Base-by-base conservation (phyloP, 2,329 filamentous ascomycete genomes). In the Atkinsonella texensis region DNA sequence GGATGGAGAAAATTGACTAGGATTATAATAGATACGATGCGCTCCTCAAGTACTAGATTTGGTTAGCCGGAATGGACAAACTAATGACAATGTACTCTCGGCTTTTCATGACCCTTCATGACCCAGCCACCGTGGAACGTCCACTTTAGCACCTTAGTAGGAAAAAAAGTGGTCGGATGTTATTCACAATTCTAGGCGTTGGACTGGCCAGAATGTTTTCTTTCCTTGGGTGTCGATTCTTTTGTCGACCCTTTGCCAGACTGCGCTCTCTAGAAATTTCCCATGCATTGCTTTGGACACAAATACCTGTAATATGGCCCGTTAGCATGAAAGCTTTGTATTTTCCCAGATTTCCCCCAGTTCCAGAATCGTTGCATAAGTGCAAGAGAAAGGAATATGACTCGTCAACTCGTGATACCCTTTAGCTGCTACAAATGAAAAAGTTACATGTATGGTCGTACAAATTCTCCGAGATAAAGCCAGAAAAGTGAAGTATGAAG, bases 351-450 rank as follows among this genome's bases (percentile, higher is more conserved):
- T 35, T 13, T 15, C 35, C 35, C 9, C 28, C 18, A 35, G 13
- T 40, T 46, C 20, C 42, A 41, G 33, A 11, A 31, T 33, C 2
- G 18, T 46, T 31, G 33, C 13, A 45, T n/a, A 31, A n/a, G 23
- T 17, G 13, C 23, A 46, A 48, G 32, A 47, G 6, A 13, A 32
- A 38, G 18, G 18, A 38, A 49, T 45, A 49, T 49, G 46, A 52
- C 40, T 49, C 50, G 50, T 52, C 50, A 52, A 33, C 5, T 46
- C 50, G 50, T 52, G 18, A 40, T 45, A 12, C 13, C 23, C 45
- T 31, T 23, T 23, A 18, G 44, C 45, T 39, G 42, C 15, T 18
- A 33, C 18, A 39, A 31, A 33, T 45, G 20, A n/a, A n/a, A 50
- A 31, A 40, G 11, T 11, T 28, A 23, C n/a, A 49, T 15, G 32